Percentiles rank a stretch among this genome's conserved stretches.
Evolutionary conservation across 768 basidiomycete species (phyloP).

Genomic region (Rhodotorula kratochvilovae): DNA sequence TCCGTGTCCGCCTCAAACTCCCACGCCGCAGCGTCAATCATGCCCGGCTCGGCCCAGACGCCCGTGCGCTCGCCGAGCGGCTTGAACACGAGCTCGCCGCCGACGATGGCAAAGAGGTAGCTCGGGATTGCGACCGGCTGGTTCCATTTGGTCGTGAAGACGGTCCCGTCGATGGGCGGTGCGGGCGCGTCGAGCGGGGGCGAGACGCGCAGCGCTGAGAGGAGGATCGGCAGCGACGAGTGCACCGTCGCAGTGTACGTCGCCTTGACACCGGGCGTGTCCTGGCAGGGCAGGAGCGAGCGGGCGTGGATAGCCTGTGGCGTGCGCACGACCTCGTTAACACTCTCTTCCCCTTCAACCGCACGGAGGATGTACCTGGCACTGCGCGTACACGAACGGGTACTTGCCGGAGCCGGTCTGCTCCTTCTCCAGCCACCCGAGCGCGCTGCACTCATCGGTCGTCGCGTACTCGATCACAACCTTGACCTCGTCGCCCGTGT

Average conservation of each 20-base stretch:
- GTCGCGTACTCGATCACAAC: slow-evolving; percentile 66
- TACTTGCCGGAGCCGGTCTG: slow-evolving; percentile 52
- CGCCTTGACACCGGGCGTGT: slow-evolving; percentile 83
- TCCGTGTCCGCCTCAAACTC: slow-evolving; percentile 86
- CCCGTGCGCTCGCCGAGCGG: slow-evolving; percentile 72
- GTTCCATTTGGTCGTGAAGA: slow-evolving; percentile 27
- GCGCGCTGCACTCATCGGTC: slow-evolving; percentile 65
- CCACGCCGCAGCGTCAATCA: slow-evolving; percentile 70
- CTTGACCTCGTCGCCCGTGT: slow-evolving; percentile 50
- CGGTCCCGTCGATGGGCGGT: slow-evolving; percentile 41
- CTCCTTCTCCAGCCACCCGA: slow-evolving; percentile 85
- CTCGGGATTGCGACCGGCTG: slow-evolving; percentile 81
- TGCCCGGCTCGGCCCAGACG: slow-evolving; percentile 84
- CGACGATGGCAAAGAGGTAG: slow-evolving; percentile 87
- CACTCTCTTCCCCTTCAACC: too few species aligned
- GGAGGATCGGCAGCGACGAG: slow-evolving; percentile 75
- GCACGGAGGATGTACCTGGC: slow-evolving; percentile 49
- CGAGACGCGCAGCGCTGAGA: slow-evolving; percentile 74
- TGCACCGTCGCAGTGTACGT: slow-evolving; percentile 78
- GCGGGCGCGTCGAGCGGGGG: slow-evolving; percentile 53
- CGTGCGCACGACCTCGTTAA: too few species aligned
- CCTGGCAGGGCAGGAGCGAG: slow-evolving; percentile 49
- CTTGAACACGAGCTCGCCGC: slow-evolving; percentile 69
- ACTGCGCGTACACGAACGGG: slow-evolving; percentile 86
- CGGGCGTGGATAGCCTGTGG: slow-evolving; percentile 32